phyloP scores from a whole-genome alignment of 176 grass and related monocot species.

The Avena eriantha region DNA sequence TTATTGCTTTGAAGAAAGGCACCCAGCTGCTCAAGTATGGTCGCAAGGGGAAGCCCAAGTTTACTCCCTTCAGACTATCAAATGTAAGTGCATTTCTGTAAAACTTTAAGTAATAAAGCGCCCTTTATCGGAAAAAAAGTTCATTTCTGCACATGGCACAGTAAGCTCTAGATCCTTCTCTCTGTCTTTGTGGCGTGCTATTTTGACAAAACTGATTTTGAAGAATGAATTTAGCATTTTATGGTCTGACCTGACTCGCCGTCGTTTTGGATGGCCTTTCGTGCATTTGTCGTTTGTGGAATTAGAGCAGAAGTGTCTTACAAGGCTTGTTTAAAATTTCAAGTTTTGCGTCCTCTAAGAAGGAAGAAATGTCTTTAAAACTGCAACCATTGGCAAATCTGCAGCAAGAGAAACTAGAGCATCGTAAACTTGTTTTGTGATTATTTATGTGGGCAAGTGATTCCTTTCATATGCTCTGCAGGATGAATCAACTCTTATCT shows the following conservation, averaged over 20 bases:
- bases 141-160: neutral
- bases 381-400: neutral
- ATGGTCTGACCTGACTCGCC: neutral
- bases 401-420: neutral
- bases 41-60: conserved; percentile 93
- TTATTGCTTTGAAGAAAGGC: conserved; percentile 92
- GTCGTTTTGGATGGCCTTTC: neutral
- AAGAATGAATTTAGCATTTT: neutral
- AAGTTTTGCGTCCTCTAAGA: neutral
- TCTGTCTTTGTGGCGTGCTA: neutral
- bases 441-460: neutral
- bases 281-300: neutral
- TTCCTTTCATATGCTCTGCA: conserved; percentile 22
- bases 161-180: too few species aligned
- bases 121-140: too few species aligned
- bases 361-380: neutral
- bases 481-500: conserved; percentile 94
- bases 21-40: conserved; percentile 93
- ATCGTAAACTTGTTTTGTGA: neutral
- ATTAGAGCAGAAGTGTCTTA: neutral
- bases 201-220: neutral
- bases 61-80: conserved; percentile 86
- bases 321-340: neutral
- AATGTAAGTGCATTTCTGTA: conserved; percentile 64
- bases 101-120: too few species aligned